Percentiles rank a stretch among this genome's conserved stretches.
Conservation (phyloP, 2,329 filamentous ascomycete genomes). For the Trichoderma breve region DNA sequence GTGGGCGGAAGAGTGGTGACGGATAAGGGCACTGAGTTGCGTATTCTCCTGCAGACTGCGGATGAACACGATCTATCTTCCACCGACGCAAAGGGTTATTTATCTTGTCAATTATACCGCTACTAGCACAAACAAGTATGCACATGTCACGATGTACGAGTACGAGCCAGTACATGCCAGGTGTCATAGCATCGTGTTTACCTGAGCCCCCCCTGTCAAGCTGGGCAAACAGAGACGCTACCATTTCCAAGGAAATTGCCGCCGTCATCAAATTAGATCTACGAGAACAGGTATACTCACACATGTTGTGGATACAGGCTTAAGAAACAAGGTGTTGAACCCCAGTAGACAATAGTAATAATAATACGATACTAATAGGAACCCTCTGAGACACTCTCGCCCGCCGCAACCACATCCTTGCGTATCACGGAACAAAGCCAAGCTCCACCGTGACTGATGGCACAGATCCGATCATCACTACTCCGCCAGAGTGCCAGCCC, state of each 20-base stretch:
- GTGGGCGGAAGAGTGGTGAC: neutral
- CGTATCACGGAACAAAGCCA: slow-evolving; percentile 36
- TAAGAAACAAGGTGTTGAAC: neutral
- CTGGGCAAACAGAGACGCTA: neutral
- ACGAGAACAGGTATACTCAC: neutral
- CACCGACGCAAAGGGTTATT: neutral
- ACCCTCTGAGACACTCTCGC: neutral
- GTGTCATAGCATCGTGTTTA: neutral
- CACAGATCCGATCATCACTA: slow-evolving; percentile 32
- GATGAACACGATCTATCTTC: neutral
- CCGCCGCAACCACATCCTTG: neutral
- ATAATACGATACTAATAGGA: neutral
- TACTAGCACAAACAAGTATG: neutral
- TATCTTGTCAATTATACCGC: neutral
- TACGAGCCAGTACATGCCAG: neutral
- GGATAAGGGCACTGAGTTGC: neutral
- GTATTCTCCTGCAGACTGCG: neutral
- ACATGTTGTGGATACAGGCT: neutral
- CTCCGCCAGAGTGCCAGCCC: slow-evolving; percentile 36
- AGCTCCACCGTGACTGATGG: slow-evolving; percentile 33
- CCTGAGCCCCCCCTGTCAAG: neutral
- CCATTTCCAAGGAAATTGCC: neutral
- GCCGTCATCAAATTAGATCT: neutral
- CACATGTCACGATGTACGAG: too few relatives aligned
- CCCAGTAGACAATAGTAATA: neutral